Conservation (phyloP, 179 eudicot species). For the Sideroxylon spinosum region DNA sequence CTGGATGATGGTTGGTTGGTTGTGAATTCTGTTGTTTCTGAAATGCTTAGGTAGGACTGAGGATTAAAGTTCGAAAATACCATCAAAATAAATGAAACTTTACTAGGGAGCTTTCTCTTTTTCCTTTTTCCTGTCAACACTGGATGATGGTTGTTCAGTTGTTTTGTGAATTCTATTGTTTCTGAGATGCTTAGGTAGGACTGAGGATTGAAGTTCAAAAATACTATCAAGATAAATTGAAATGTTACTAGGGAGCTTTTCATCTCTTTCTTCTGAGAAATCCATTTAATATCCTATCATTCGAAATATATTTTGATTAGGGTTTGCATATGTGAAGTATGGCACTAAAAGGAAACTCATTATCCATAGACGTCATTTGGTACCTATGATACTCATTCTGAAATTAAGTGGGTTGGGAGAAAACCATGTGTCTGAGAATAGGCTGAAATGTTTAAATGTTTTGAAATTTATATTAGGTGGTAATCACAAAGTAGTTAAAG, state of each 20-base stretch:
- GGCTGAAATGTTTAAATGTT: no score
- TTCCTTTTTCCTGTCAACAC: slow-evolving; percentile 9
- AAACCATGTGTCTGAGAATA: no score
- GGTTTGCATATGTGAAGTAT: no score
- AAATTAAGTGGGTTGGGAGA: no score
- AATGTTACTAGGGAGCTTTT: not conserved
- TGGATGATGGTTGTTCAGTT: slow-evolving; percentile 12
- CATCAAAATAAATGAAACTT: not conserved
- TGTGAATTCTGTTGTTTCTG: slow-evolving; percentile 12
- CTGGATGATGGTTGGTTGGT: slow-evolving; percentile 10
- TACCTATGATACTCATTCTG: no score
- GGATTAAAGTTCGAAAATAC: not conserved
- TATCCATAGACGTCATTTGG: no score
- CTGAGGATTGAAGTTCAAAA: not conserved
- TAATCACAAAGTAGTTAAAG: no score
- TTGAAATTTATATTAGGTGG: no score
- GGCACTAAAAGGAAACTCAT: no score
- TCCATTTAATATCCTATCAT: no score
- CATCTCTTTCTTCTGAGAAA: no score
- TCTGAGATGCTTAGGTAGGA: not conserved
- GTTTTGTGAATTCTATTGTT: slow-evolving; percentile 14
- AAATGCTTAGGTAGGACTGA: not conserved
- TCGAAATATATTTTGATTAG: no score
- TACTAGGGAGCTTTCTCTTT: not conserved
- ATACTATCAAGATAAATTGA: not conserved